phyloP scores from a whole-genome alignment of 2,329 filamentous ascomycete species.

The Cercospora berteroae region DNA sequence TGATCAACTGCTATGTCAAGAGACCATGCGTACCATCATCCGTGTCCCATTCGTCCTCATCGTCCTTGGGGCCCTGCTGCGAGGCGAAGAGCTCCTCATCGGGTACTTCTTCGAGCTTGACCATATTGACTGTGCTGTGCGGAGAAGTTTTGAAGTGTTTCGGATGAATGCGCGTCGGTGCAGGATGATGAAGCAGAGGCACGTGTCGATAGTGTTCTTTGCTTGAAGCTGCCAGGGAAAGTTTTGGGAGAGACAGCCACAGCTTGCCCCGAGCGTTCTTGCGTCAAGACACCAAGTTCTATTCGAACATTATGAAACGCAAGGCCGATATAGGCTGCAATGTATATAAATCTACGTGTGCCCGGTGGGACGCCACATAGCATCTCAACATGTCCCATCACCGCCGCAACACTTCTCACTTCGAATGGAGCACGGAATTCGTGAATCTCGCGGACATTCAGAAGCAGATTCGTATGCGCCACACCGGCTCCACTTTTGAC shows the following conservation, averaged over 20 bases:
- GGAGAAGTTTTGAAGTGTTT: neutral
- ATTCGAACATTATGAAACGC: neutral
- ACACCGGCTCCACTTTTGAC: slow-evolving; percentile 6
- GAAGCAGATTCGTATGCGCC: slow-evolving; percentile 21
- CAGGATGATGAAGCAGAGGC: neutral
- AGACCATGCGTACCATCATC: slow-evolving; percentile 71
- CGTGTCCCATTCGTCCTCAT: slow-evolving; percentile 82
- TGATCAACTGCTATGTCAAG: neutral
- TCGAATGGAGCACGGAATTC: slow-evolving; percentile 15
- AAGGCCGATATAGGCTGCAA: neutral
- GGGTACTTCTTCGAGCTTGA: slow-evolving; percentile 93
- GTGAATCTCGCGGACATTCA: slow-evolving; percentile 14
- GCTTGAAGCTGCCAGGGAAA: slow-evolving; percentile 1
- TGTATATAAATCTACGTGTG: neutral
- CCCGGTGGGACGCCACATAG: neutral
- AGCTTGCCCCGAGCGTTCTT: slow-evolving; percentile 1
- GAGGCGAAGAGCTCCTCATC: slow-evolving; percentile 86
- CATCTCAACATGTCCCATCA: slow-evolving; percentile 1
- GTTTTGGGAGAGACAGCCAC: slow-evolving; percentile 6
- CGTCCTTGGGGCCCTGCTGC: slow-evolving; percentile 62
- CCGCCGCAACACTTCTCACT: slow-evolving; percentile 4
- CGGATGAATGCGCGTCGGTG: slow-evolving; percentile 1
- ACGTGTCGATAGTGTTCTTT: slow-evolving; percentile 4
- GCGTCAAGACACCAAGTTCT: slow-evolving; percentile 3
- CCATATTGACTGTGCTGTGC: slow-evolving; percentile 62